Evolutionary conservation across 2,329 filamentous ascomycete species (phyloP).

Genomic region (Cladophialophora bantiana): DNA sequence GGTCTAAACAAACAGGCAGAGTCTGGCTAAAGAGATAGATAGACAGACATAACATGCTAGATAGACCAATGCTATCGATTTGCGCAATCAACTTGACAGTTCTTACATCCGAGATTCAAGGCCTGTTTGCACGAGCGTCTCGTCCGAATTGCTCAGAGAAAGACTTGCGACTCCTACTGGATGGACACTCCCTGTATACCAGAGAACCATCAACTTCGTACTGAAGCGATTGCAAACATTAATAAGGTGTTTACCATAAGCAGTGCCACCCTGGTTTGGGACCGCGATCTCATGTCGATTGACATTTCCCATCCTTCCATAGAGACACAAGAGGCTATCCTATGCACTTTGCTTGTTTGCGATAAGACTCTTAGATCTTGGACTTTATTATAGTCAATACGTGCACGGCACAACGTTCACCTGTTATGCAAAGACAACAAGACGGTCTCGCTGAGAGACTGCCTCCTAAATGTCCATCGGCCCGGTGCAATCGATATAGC

Average conservation of each 20-base stretch:
- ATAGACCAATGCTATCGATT: too few species aligned
- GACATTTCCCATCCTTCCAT: conserved; percentile 33
- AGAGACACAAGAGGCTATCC: conserved; percentile 31
- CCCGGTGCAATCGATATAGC: conserved; percentile 20
- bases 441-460: conserved; percentile 13
- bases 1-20: too few species aligned
- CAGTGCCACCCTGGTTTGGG: conserved; percentile 39
- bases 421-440: conserved; percentile 24
- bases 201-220: conserved; percentile 35
- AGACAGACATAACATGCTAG: too few species aligned
- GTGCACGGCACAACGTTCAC: conserved; percentile 7
- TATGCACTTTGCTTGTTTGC: conserved; percentile 39
- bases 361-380: conserved; percentile 43
- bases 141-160: conserved; percentile 28
- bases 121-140: conserved; percentile 41
- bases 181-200: conserved; percentile 45
- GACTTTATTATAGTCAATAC: conserved; percentile 41
- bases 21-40: too few species aligned
- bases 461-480: conserved; percentile 12
- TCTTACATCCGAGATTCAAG: too few species aligned
- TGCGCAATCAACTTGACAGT: too few species aligned
- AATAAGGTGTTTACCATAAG: conserved; percentile 39
- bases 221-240: conserved; percentile 41
- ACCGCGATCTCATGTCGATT: conserved; percentile 42
- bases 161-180: conserved; percentile 44